Percentiles rank a stretch among this genome's conserved stretches.
Evolutionary conservation across 257 asterid genomes (phyloP).

Genomic region (Anisodus tanguticus): DNA sequence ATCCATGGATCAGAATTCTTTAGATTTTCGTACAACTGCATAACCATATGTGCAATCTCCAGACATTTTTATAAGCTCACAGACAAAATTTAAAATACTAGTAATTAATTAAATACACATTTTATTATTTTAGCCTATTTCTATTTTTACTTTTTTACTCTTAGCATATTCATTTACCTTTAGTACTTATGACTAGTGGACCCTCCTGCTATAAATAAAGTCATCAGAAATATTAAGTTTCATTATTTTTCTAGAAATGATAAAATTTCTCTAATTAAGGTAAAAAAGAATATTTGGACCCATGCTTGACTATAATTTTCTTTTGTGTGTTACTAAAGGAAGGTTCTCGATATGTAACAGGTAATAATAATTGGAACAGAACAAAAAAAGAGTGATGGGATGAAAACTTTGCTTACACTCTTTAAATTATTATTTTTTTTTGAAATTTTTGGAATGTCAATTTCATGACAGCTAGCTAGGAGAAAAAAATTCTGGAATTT

Average conservation of each 20-base stretch:
- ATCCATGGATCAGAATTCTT: too few species aligned
- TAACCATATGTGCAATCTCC: too few species aligned
- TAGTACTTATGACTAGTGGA: too few species aligned
- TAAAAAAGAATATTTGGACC: not conserved
- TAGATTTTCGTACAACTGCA: too few species aligned
- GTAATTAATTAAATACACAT: too few species aligned
- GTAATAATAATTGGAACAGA: slow-evolving; percentile 11
- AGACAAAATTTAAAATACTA: too few species aligned
- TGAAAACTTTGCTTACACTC: not conserved
- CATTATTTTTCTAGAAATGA: not conserved
- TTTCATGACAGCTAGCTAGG: slow-evolving; percentile 36
- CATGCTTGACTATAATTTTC: not conserved
- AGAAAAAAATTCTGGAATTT: not conserved
- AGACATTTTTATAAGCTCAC: too few species aligned
- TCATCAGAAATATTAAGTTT: not conserved
- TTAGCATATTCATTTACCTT: too few species aligned
- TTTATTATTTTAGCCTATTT: too few species aligned
- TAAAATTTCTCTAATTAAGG: not conserved
- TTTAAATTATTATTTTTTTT: not conserved
- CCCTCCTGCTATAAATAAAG: too few species aligned
- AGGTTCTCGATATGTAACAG: not conserved
- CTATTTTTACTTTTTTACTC: too few species aligned
- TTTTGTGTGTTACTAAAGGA: not conserved
- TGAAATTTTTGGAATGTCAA: slow-evolving; percentile 33
- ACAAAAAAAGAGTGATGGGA: slow-evolving; percentile 18